Conservation (phyloP, 2,329 filamentous ascomycete genomes). For the Cyphellophora attinorum region DNA sequence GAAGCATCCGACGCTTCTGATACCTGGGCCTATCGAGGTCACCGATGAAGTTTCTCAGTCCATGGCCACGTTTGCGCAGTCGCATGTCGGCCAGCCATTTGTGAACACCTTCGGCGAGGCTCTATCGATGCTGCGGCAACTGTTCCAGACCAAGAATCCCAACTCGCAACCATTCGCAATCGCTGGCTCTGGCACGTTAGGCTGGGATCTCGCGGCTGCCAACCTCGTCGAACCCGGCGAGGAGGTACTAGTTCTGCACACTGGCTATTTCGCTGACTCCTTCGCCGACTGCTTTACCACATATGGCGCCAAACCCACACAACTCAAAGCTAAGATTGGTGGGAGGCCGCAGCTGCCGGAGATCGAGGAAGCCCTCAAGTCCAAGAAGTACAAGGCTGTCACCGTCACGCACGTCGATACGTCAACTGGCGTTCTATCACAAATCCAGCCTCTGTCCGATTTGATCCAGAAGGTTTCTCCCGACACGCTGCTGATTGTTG, state of each 20-base stretch:
- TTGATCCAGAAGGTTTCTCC: conserved; percentile 80
- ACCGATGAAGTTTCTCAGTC: conserved; percentile 16
- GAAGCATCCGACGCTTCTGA: conserved; percentile 67
- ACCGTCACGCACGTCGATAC: conserved; percentile 97
- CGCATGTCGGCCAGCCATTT: conserved; percentile 82
- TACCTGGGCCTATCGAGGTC: conserved; percentile 61
- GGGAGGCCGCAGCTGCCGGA: conserved; percentile 76
- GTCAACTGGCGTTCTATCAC: conserved; percentile 88
- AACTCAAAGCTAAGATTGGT: conserved; percentile 82
- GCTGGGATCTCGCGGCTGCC: conserved; percentile 93
- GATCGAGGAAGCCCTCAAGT: conserved; percentile 77
- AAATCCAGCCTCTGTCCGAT: conserved; percentile 74
- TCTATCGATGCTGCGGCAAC: conserved; percentile 75
- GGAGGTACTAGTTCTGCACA: conserved; percentile 84
- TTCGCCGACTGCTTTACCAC: conserved; percentile 87
- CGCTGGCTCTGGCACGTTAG: conserved; percentile 87
- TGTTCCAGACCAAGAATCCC: conserved; percentile 83
- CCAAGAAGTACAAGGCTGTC: conserved; percentile 88
- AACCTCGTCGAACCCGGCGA: conserved; percentile 87
- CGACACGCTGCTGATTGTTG: conserved; percentile 82
- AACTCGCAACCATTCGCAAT: conserved; percentile 84
- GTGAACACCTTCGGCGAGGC: conserved; percentile 87
- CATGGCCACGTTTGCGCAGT: conserved; percentile 46
- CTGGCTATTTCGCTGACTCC: conserved; percentile 92
- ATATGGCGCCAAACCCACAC: conserved; percentile 83